These are phyloP conservation scores for Ogataea dorogensis DNA, from an alignment of 805 yeast species.

Conservation along the genomic window DNA sequence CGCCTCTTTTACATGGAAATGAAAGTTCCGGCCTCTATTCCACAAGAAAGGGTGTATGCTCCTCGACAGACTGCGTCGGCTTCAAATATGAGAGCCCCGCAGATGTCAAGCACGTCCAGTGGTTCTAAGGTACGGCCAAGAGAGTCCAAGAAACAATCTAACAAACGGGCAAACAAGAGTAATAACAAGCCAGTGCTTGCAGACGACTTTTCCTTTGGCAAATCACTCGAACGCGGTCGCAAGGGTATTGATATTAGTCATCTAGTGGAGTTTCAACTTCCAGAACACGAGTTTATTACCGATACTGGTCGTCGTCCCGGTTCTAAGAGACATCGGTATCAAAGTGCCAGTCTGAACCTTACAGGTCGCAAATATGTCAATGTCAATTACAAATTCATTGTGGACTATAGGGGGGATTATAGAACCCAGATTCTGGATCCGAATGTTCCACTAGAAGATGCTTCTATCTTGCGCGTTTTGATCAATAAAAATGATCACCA, in stretches of 20 bases:
- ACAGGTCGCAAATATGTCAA: slow-evolving; percentile 72
- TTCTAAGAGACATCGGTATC: slow-evolving; percentile 27
- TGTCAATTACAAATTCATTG: slow-evolving; percentile 79
- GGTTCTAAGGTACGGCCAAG: slow-evolving; percentile 7
- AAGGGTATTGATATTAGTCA: slow-evolving; percentile 52
- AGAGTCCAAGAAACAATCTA: slow-evolving; percentile 9
- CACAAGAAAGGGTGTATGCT: slow-evolving; percentile 3
- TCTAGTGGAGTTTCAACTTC: slow-evolving; percentile 55
- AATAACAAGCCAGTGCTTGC: slow-evolving; percentile 28
- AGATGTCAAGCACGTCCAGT: background rate
- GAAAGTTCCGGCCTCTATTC: slow-evolving; percentile 7
- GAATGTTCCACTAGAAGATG: slow-evolving; percentile 63
- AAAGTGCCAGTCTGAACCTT: slow-evolving; percentile 42
- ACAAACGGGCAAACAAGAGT: slow-evolving; percentile 41
- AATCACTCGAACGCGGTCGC: slow-evolving; percentile 25
- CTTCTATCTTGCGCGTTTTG: slow-evolving; percentile 66
- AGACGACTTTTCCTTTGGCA: slow-evolving; percentile 22
- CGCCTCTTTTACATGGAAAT: slow-evolving; percentile 7
- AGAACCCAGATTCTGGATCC: slow-evolving; percentile 66
- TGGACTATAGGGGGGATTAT: slow-evolving; percentile 61
- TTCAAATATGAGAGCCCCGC: background rate
- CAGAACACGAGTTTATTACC: slow-evolving; percentile 31
- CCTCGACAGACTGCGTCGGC: slow-evolving; percentile 2
- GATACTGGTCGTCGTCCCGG: slow-evolving; percentile 13
- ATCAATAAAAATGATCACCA: slow-evolving; percentile 63